Base-by-base conservation (phyloP, 495 filamentous ascomycete genomes). In the Saxispiralis lemnorum region DNA sequence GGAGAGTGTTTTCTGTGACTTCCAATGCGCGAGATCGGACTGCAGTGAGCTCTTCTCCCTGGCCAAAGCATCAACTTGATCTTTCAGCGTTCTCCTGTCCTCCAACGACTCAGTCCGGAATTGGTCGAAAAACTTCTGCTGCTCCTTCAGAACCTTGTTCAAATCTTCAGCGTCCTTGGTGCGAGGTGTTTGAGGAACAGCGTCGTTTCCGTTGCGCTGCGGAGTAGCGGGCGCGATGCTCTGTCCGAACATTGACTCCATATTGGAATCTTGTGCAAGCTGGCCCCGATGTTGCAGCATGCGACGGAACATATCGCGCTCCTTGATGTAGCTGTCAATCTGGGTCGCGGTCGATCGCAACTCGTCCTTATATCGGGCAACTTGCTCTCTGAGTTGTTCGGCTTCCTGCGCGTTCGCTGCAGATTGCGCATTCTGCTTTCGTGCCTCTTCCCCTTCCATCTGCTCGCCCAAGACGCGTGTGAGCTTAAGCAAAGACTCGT, bases 301-400 rank as follows among this genome's bases (percentile, higher is more conserved):
- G 33, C 84, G 83, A 21, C 85, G 75, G 76, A 93, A 95, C 71
- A 93, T 95, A 53, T 99, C 87, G 30, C 89, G 75, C 63, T 99
- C 89, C 56, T 83, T 83, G 38, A 88, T 81, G 51, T 93, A 93
- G 59, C 84, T 93, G 66, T 94, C 79, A 24, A 82, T 80, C 48
- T 83, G 78, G 6, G 80, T 74, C 3, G 78, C 69, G 38, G 89
- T 72, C 28, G 79, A 77, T 47, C 79, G 70, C 30, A 94, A 68
- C 53, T 95, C 88, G 70, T 79, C 68, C 28, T 75, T 65, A 49
- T 73, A 71, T 12, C 68, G 68, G 44, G 71, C 68, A 12, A 71
- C 62, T 20, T 80, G 71, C 31, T 71, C 69, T 34, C 79, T 70
- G 11, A 89, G 60, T 32, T 76, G 67, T 49, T 82, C 70, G 13